A percentile compares a stretch with the other conserved stretches of the same genome.
Evolutionary conservation across 1,139 yeast genomes (phyloP).

Genomic region (Taiozyma sp.): DNA sequence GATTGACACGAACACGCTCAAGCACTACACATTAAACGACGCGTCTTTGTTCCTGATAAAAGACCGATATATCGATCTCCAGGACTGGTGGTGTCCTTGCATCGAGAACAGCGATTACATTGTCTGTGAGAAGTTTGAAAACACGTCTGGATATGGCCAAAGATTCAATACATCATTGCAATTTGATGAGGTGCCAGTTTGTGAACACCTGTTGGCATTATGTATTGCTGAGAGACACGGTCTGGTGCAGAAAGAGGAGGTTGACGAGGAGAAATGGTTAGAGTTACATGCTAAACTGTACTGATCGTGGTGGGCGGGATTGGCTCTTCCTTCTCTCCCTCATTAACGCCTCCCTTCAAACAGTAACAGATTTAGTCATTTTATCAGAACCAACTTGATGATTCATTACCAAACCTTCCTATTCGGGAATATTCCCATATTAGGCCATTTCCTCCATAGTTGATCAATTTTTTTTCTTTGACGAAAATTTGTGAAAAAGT

Average conservation of each 20-base stretch:
- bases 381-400: no score
- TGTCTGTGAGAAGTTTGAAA: neutral
- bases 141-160: neutral
- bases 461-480: no score
- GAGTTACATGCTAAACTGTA: neutral
- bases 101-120: neutral
- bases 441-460: neutral
- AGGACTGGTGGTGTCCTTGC: neutral
- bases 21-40: neutral
- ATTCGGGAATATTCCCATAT: neutral
- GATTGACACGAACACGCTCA: neutral
- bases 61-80: neutral
- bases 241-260: neutral
- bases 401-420: neutral
- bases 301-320: no score
- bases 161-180: neutral
- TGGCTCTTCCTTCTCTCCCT: no score
- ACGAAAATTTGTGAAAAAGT: no score
- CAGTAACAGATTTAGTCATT: no score
- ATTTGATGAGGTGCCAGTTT: neutral
- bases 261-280: neutral
- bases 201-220: conserved; percentile 2
- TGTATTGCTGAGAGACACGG: neutral
- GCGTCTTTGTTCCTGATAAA: neutral
- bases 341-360: no score